Evolutionary conservation across 768 basidiomycete genomes (phyloP).

Genomic region (Daedaleopsis nitida): DNA sequence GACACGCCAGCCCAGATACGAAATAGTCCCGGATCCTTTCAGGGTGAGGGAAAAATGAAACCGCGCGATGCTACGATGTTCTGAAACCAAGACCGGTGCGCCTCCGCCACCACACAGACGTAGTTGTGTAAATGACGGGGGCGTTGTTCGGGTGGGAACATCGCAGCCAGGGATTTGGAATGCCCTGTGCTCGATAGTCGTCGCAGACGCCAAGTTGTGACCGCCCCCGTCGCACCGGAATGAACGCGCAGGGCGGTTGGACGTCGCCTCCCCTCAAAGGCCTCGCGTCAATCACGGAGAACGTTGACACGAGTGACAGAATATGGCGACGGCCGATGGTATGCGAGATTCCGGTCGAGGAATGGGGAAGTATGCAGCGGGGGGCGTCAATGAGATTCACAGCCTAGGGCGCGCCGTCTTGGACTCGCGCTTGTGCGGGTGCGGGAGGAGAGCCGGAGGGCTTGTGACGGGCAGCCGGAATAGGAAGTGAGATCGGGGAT

Average conservation of each 20-base stretch:
- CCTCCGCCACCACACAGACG: background rate
- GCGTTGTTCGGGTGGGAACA: background rate
- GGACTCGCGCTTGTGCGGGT: background rate
- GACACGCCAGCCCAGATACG: background rate
- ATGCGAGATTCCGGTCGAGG: background rate
- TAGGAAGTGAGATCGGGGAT: constrained; percentile 22
- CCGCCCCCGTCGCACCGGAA: background rate
- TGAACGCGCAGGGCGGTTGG: background rate
- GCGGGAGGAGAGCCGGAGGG: constrained; percentile 10
- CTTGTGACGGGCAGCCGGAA: constrained; percentile 1
- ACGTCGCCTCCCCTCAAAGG: background rate
- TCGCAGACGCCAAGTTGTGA: background rate
- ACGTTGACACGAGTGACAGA: constrained; percentile 3
- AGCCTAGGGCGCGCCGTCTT: constrained; percentile 13
- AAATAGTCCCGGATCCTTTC: background rate
- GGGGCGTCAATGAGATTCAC: constrained; percentile 16
- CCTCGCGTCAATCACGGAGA: background rate
- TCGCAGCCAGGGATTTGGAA: background rate
- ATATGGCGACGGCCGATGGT: constrained; percentile 15
- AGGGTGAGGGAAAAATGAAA: background rate
- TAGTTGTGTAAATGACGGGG: background rate
- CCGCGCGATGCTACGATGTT: background rate
- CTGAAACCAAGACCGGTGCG: background rate
- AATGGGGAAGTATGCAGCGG: background rate
- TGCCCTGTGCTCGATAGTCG: background rate